phyloP scores from a whole-genome alignment of 2,329 filamentous ascomycete species.

The Fusarium citri region DNA sequence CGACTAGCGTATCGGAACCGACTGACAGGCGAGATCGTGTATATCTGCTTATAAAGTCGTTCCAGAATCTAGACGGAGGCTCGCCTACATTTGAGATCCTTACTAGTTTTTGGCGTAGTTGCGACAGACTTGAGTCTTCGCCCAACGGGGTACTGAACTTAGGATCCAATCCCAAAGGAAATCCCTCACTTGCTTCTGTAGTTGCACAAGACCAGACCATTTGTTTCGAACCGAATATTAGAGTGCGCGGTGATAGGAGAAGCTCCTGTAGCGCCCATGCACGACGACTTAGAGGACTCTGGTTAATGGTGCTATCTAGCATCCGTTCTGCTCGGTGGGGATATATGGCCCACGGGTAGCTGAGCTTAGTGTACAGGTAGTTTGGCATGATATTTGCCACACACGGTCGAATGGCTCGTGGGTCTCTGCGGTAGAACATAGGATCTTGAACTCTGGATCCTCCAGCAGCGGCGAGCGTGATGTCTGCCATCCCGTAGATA shows the following conservation, averaged over 20 bases:
- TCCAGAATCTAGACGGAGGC: neutral
- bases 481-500: neutral
- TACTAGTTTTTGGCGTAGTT: neutral
- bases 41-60: neutral
- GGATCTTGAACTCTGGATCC: neutral
- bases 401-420: neutral
- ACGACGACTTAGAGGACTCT: neutral
- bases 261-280: conserved; percentile 6
- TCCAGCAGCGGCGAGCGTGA: neutral
- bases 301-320: neutral
- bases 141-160: neutral
- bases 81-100: neutral
- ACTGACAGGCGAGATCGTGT: neutral
- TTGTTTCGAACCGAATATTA: neutral
- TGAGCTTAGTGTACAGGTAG: neutral
- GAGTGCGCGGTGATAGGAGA: neutral
- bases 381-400: neutral
- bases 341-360: conserved; percentile 12
- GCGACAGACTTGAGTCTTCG: neutral
- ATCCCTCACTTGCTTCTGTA: conserved; percentile 4
- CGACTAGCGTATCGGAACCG: neutral
- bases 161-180: neutral
- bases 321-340: neutral
- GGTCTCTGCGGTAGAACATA: neutral
- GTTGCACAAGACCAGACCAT: conserved; percentile 7